Evolutionary conservation across 2,329 filamentous ascomycete genomes (phyloP).

Genomic region (Colletotrichum euphorbiae): DNA sequence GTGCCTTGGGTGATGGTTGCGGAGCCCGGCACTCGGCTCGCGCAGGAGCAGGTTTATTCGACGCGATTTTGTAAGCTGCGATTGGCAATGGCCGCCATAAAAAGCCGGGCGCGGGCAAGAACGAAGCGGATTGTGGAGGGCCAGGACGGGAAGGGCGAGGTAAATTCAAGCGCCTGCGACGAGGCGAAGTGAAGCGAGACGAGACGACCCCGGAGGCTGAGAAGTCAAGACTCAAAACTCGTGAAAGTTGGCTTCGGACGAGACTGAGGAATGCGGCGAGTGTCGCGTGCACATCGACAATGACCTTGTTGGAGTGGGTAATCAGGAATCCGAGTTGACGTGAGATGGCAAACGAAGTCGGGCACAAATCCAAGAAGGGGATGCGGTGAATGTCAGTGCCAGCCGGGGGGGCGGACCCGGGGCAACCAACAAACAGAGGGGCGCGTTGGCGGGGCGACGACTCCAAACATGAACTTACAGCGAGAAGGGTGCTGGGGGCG

Average conservation of each 20-base stretch:
- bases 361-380: slow-evolving; percentile 38
- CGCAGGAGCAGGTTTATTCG: slow-evolving; percentile 21
- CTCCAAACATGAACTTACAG: slow-evolving; percentile 25
- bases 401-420: slow-evolving; percentile 35
- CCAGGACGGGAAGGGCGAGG: neutral
- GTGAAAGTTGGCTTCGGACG: slow-evolving; percentile 10
- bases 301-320: slow-evolving; percentile 40
- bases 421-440: slow-evolving; percentile 42
- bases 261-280: slow-evolving; percentile 31
- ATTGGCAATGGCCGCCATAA: slow-evolving; percentile 16
- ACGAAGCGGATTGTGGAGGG: neutral
- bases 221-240: slow-evolving; percentile 1
- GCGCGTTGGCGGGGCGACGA: slow-evolving; percentile 41
- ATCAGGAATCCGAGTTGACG: slow-evolving; percentile 31
- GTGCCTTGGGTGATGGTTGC: slow-evolving; percentile 30
- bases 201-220: slow-evolving; percentile 1
- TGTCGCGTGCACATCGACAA: slow-evolving; percentile 38
- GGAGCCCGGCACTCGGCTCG: slow-evolving; percentile 27
- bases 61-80: slow-evolving; percentile 29
- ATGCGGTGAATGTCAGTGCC: slow-evolving; percentile 40
- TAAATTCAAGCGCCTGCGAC: slow-evolving; percentile 20
- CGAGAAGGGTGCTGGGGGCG: neutral
- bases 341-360: slow-evolving; percentile 35
- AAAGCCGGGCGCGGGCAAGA: slow-evolving; percentile 18
- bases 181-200: slow-evolving; percentile 21